A percentile compares a stretch with the other conserved stretches of the same genome.
Evolutionary conservation across 805 yeast species (phyloP).

Genomic region (Starmera dryadoides): DNA sequence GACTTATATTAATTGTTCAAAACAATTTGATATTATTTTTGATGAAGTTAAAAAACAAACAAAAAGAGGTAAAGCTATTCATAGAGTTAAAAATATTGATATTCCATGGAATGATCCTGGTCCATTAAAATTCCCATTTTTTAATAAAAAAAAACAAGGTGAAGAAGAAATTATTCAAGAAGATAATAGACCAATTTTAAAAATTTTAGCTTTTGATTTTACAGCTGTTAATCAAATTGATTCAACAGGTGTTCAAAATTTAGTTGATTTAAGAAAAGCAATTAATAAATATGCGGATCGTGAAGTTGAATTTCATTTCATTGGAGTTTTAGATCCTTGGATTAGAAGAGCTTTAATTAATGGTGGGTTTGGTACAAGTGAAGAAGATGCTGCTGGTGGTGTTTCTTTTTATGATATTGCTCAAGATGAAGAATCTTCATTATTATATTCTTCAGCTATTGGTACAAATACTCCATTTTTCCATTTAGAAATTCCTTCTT

Average conservation of each 20-base stretch:
- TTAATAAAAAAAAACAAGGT: slow-evolving; percentile 16
- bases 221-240: slow-evolving; percentile 71
- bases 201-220: slow-evolving; percentile 75
- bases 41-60: slow-evolving; percentile 61
- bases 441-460: slow-evolving; percentile 43
- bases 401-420: slow-evolving; percentile 16
- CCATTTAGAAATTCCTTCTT: slow-evolving; percentile 68
- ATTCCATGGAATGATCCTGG: slow-evolving; percentile 94
- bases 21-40: slow-evolving; percentile 60
- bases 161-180: slow-evolving; percentile 18
- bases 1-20: slow-evolving; percentile 74
- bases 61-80: slow-evolving; percentile 45
- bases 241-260: slow-evolving; percentile 70
- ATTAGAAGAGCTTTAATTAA: slow-evolving; percentile 66
- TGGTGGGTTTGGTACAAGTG: slow-evolving; percentile 69
- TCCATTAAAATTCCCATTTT: slow-evolving; percentile 29
- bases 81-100: slow-evolving; percentile 32
- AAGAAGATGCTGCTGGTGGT: slow-evolving; percentile 21
- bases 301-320: slow-evolving; percentile 84
- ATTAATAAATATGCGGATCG: slow-evolving; percentile 68
- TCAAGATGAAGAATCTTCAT: slow-evolving; percentile 17
- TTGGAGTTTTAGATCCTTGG: slow-evolving; percentile 85
- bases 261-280: slow-evolving; percentile 70
- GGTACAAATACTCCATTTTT: slow-evolving; percentile 68
- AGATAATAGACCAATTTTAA: slow-evolving; percentile 59